Percentiles rank a stretch among this genome's conserved stretches.
Conservation (phyloP, 2,329 filamentous ascomycete species). For the Cryphonectria nitschkei region DNA sequence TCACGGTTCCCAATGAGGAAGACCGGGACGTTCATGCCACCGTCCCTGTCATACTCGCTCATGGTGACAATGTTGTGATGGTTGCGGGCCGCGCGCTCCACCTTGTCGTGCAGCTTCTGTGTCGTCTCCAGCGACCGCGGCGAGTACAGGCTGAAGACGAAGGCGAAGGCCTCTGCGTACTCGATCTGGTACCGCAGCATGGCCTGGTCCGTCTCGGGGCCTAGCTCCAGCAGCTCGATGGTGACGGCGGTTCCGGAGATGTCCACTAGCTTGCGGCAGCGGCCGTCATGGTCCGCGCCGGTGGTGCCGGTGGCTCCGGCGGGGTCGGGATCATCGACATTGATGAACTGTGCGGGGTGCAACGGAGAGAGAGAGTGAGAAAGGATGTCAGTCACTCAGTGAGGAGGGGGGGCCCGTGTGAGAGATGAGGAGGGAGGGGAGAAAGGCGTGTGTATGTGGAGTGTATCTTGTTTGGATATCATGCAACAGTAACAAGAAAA, state of each 20-base stretch:
- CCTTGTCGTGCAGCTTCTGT: slow-evolving; percentile 27
- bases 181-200: slow-evolving; percentile 30
- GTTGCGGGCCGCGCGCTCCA: slow-evolving; percentile 25
- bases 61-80: slow-evolving; percentile 30
- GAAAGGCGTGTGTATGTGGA: too few relatives aligned
- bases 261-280: slow-evolving; percentile 30
- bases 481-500: not conserved
- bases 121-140: slow-evolving; percentile 27
- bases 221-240: slow-evolving; percentile 29
- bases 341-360: slow-evolving; percentile 24
- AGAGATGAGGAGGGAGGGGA: not conserved
- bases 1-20: slow-evolving; percentile 29
- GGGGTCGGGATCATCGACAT: slow-evolving; percentile 22
- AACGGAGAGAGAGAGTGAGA: not conserved
- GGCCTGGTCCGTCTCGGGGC: slow-evolving; percentile 27
- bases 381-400: slow-evolving; percentile 5
- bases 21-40: slow-evolving; percentile 26
- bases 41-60: slow-evolving; percentile 26
- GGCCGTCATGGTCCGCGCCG: slow-evolving; percentile 21
- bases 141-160: slow-evolving; percentile 30
- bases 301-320: not conserved
- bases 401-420: not conserved
- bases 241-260: slow-evolving; percentile 25
- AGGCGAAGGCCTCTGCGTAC: slow-evolving; percentile 29
- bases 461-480: too few relatives aligned